Percentiles rank a stretch among this genome's conserved stretches.
Evolutionary conservation across 2,329 filamentous ascomycete species (phyloP).

Genomic region (Microcera coccophila): DNA sequence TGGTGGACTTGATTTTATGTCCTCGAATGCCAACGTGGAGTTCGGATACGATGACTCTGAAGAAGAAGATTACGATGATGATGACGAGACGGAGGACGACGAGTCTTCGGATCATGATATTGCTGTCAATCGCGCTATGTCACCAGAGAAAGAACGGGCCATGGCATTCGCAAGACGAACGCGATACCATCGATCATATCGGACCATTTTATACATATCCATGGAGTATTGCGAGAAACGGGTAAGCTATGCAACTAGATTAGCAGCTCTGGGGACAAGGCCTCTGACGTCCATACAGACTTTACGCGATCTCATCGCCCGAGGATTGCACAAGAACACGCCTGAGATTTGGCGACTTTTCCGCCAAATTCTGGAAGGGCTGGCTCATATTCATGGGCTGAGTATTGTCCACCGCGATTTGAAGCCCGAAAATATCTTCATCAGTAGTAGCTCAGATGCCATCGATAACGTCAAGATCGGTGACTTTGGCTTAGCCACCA

Average conservation of each 20-base stretch:
- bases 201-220: conserved; percentile 86
- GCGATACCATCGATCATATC: conserved; percentile 50
- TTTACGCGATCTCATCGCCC: conserved; percentile 78
- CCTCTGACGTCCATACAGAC: conserved; percentile 46
- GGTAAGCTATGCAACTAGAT: conserved; percentile 41
- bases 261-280: neutral
- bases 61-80: conserved; percentile 44
- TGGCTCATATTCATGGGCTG: conserved; percentile 83
- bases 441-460: conserved; percentile 63
- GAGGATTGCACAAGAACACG: conserved; percentile 67
- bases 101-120: conserved; percentile 33
- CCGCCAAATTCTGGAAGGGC: conserved; percentile 82
- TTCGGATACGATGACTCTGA: conserved; percentile 61
- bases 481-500: conserved; percentile 92
- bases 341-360: conserved; percentile 87
- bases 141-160: conserved; percentile 31
- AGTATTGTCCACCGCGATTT: conserved; percentile 94
- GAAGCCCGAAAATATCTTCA: conserved; percentile 97
- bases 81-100: conserved; percentile 46
- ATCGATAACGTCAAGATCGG: conserved; percentile 91
- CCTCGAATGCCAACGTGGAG: conserved; percentile 74
- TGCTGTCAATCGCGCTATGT: conserved; percentile 23
- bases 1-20: conserved; percentile 87
- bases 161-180: conserved; percentile 29
- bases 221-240: conserved; percentile 98